These are phyloP conservation scores for Boletus vermiculosoides DNA, from an alignment of 768 basidiomycete species.

Conservation along the genomic window DNA sequence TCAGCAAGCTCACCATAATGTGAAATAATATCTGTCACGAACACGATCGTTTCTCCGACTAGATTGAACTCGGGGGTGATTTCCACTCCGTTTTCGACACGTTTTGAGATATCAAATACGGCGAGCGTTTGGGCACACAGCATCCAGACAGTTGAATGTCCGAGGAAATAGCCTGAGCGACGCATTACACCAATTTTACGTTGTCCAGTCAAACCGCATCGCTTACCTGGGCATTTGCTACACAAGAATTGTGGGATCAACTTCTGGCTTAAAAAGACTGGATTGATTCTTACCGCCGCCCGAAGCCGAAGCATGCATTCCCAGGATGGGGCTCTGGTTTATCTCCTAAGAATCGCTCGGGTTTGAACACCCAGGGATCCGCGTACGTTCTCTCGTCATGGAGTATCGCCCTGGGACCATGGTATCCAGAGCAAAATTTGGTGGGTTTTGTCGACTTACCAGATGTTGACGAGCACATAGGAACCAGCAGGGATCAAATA, in stretches of 20 bases:
- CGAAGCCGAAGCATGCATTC: not conserved
- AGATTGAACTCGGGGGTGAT: not conserved
- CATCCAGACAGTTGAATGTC: not conserved
- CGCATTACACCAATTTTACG: not conserved
- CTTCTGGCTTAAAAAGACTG: no score
- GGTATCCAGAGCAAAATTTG: not conserved
- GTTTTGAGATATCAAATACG: not conserved
- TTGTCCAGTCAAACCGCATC: not conserved
- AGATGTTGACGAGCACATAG: not conserved
- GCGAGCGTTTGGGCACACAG: not conserved
- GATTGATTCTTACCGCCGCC: not conserved
- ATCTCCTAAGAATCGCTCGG: not conserved
- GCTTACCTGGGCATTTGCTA: not conserved
- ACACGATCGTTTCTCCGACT: not conserved
- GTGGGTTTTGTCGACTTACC: not conserved
- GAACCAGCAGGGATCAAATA: not conserved
- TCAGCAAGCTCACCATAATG: not conserved
- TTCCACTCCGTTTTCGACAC: not conserved
- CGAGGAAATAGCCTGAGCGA: not conserved
- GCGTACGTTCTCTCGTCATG: not conserved
- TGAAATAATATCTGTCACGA: not conserved
- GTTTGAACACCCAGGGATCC: not conserved
- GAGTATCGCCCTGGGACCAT: not conserved
- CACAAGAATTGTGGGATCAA: not conserved
- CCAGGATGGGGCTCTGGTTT: not conserved